Percentiles rank a stretch among this genome's conserved stretches.
Evolutionary conservation across 345 rosid species (phyloP).

Genomic region (Psidium guajava): DNA sequence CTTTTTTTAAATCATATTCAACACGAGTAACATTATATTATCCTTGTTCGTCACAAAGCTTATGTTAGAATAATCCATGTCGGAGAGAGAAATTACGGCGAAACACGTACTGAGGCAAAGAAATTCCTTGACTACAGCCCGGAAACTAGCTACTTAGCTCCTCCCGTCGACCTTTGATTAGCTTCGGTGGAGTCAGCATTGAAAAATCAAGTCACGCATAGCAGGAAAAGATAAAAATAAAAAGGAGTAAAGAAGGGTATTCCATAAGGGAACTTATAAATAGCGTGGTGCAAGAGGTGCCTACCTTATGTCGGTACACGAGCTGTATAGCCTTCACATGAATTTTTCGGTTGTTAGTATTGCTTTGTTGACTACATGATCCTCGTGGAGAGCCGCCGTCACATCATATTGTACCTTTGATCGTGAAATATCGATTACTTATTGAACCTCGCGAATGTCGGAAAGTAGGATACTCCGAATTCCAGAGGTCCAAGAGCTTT

Average conservation of each 20-base stretch:
- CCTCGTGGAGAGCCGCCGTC: not conserved
- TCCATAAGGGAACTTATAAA: not conserved
- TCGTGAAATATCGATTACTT: too few relatives aligned
- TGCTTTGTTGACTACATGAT: not conserved
- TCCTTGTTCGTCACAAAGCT: not conserved
- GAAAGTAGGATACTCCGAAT: too few relatives aligned
- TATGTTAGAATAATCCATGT: too few relatives aligned
- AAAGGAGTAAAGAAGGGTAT: not conserved
- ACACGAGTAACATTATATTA: not conserved
- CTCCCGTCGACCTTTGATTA: not conserved
- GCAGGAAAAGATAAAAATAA: rapidly evolving
- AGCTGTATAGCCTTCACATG: not conserved
- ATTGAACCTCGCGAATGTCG: too few relatives aligned
- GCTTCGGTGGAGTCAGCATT: not conserved
- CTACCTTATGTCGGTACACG: not conserved
- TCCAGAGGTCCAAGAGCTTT: too few relatives aligned
- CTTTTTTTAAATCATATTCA: not conserved
- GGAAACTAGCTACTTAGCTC: not conserved
- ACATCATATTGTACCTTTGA: too few relatives aligned
- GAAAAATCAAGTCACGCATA: not conserved
- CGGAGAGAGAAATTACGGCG: too few relatives aligned
- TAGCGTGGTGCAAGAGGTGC: not conserved
- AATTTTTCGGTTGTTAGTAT: not conserved
- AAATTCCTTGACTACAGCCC: not conserved
- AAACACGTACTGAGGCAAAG: too few relatives aligned